Conservation (phyloP, 1,284 basidiomycete genomes). For the Austropuccinia psidii region DNA sequence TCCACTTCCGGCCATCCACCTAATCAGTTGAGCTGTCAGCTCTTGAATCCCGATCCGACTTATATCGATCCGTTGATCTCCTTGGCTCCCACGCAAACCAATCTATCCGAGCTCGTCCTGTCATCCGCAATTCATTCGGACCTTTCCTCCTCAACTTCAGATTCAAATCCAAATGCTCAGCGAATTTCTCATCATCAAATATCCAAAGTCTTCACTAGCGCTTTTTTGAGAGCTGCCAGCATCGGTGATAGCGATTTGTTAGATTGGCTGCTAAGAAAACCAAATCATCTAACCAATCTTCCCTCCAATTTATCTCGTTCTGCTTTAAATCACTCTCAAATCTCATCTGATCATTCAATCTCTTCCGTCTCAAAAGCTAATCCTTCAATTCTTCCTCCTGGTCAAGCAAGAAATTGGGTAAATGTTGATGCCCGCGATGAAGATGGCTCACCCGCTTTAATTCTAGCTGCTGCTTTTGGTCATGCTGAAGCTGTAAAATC, state of each 20-base stretch:
- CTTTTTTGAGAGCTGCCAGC: conserved; percentile 17
- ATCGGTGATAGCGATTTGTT: conserved; percentile 34
- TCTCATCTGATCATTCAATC: background rate
- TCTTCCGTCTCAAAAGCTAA: background rate
- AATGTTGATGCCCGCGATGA: conserved; percentile 20
- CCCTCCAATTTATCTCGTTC: background rate
- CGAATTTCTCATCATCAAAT: background rate
- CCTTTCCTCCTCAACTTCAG: no score
- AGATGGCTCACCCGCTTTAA: conserved; percentile 33
- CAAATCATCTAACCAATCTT: background rate
- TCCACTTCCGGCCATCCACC: background rate
- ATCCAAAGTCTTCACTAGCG: conserved; percentile 7
- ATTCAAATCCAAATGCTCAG: no score
- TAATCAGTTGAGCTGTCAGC: no score
- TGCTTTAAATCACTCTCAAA: background rate
- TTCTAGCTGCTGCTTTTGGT: conserved; percentile 34
- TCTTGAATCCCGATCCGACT: background rate
- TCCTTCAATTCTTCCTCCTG: background rate
- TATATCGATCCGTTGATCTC: conserved; percentile 35
- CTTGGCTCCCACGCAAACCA: conserved; percentile 22
- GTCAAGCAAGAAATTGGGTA: conserved; percentile 15
- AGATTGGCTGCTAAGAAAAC: conserved; percentile 23
- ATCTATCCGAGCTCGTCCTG: conserved; percentile 7
- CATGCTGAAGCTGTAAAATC: conserved; percentile 34
- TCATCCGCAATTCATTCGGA: background rate